A percentile compares a stretch with the other conserved stretches of the same genome.
These are phyloP conservation scores for Diaporthe sp. DNA, from an alignment of 2,329 filamentous ascomycete species.

Conservation along the genomic window DNA sequence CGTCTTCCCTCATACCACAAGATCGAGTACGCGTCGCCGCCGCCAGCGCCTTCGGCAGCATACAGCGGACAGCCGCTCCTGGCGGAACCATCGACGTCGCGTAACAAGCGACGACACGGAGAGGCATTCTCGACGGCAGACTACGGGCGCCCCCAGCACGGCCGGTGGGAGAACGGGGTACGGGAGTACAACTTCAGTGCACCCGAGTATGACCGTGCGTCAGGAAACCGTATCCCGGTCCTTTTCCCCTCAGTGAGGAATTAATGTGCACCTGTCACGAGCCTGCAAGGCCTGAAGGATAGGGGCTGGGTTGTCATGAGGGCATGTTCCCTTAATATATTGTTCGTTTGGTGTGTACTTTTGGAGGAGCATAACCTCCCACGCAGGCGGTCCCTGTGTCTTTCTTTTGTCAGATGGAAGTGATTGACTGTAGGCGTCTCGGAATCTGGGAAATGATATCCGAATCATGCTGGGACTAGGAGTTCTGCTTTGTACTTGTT, in stretches of 20 bases:
- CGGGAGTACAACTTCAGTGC: constrained; percentile 29
- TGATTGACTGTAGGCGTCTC: constrained; percentile 28
- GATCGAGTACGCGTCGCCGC: constrained; percentile 6
- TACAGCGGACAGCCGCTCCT: constrained; percentile 21
- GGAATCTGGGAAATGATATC: constrained; percentile 32
- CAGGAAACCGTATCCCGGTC: constrained; percentile 8
- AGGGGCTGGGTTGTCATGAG: neutral
- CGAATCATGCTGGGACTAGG: constrained; percentile 21
- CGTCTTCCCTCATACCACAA: constrained; percentile 29
- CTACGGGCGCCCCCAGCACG: constrained; percentile 33
- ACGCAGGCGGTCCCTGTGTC: neutral
- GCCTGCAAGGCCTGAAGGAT: no score
- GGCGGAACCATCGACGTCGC: constrained; percentile 7
- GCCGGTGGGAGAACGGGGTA: constrained; percentile 32
- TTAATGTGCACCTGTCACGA: neutral
- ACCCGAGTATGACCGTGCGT: constrained; percentile 29
- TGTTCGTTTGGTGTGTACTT: neutral
- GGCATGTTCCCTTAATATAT: neutral
- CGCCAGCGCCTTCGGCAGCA: constrained; percentile 5
- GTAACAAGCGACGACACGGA: constrained; percentile 33
- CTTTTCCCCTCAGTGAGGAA: constrained; percentile 18
- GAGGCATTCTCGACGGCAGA: constrained; percentile 34
- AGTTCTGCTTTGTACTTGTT: neutral
- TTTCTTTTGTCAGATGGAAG: constrained; percentile 6
- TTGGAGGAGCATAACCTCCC: neutral